Percentiles rank a stretch among this genome's conserved stretches.
Conservation (phyloP, 2,329 filamentous ascomycete genomes). For the Leptographium lundbergii region DNA sequence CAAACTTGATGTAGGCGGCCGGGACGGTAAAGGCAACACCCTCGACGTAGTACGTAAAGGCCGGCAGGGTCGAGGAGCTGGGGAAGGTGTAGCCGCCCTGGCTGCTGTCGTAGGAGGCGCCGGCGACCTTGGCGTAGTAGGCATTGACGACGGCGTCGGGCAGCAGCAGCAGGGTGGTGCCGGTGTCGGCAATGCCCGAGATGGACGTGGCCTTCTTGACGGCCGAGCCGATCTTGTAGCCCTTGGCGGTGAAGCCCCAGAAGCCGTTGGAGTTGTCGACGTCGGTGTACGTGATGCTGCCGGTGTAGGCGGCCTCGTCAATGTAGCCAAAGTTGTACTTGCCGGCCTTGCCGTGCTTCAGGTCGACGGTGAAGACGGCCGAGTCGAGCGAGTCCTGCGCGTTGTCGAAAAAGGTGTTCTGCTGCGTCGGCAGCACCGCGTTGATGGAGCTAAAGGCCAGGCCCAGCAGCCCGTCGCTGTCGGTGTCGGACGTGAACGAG, state of each 20-base stretch:
- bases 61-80: conserved; percentile 33
- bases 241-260: conserved; percentile 24
- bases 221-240: conserved; percentile 18
- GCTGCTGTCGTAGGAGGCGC: conserved; percentile 23
- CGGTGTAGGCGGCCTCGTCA: conserved; percentile 39
- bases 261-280: conserved; percentile 28
- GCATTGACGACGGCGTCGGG: conserved; percentile 30
- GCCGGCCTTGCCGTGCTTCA: conserved; percentile 20
- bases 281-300: conserved; percentile 35
- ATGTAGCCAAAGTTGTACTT: conserved; percentile 46
- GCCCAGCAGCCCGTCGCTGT: conserved; percentile 16
- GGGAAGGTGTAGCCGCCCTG: conserved; percentile 40
- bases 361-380: conserved; percentile 21
- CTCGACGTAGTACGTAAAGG: conserved; percentile 36
- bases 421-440: conserved; percentile 15
- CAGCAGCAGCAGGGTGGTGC: conserved; percentile 44
- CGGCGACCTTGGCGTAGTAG: conserved; percentile 37
- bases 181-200: conserved; percentile 44
- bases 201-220: conserved; percentile 14
- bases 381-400: conserved; percentile 17
- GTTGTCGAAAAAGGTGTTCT: conserved; percentile 23
- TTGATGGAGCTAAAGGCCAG: conserved; percentile 20
- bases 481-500: conserved; percentile 15
- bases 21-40: conserved; percentile 32
- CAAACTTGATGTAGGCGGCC: conserved; percentile 36